A percentile compares a stretch with the other conserved stretches of the same genome.
phyloP scores from a whole-genome alignment of 805 yeast genomes.

The Pichia phayaonensis region DNA sequence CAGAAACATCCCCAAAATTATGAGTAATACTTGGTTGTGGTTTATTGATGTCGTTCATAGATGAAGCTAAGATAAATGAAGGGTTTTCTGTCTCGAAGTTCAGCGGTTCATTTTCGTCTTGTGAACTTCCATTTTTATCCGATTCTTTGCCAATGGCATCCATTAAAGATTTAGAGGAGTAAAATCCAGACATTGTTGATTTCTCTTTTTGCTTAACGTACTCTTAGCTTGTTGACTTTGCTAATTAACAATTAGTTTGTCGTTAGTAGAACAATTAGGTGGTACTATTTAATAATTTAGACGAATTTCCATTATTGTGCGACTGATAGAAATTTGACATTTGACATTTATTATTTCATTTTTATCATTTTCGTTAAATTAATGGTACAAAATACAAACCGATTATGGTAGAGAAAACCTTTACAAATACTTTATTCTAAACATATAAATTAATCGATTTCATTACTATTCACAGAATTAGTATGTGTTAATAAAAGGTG shows the following conservation, averaged over 20 bases:
- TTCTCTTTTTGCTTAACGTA: background rate
- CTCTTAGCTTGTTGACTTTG: background rate
- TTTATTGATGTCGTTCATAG: background rate
- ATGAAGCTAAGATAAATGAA: background rate
- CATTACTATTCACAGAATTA: no score
- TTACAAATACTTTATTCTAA: background rate
- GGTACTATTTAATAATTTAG: background rate
- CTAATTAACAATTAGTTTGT: background rate
- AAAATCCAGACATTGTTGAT: background rate
- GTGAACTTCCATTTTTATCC: background rate
- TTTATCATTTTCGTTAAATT: background rate
- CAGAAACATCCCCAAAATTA: background rate
- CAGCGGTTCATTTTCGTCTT: background rate
- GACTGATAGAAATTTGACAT: no score
- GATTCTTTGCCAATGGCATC: background rate
- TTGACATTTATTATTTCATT: no score
- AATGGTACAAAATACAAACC: background rate
- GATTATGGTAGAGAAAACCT: background rate
- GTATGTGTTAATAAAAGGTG: background rate
- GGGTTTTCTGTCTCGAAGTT: background rate
- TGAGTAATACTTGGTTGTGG: background rate
- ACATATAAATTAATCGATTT: background rate
- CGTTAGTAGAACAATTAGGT: background rate
- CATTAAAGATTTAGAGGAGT: conserved; percentile 4
- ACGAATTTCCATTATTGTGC: background rate